phyloP scores from a whole-genome alignment of 306 rosid species.

The Fragaria nilgerrensis region DNA sequence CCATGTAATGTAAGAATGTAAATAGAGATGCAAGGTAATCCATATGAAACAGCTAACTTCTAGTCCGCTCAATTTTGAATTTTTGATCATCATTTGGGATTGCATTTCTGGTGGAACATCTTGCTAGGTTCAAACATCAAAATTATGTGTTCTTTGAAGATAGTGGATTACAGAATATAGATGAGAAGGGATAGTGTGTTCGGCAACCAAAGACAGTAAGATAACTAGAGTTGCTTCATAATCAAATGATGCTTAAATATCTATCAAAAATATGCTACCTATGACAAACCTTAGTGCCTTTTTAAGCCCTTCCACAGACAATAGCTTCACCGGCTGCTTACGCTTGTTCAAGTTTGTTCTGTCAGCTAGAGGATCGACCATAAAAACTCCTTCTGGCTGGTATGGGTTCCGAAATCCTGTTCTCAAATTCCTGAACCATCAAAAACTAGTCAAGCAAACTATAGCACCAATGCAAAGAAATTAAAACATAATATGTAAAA shows the following conservation, averaged over 20 bases:
- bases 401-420: conserved; percentile 59
- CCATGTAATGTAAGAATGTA: background rate
- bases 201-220: background rate
- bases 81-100: background rate
- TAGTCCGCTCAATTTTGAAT: background rate
- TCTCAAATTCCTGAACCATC: conserved; percentile 61
- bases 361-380: conserved; percentile 68
- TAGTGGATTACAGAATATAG: background rate
- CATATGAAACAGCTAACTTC: background rate
- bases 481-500: conserved; percentile 7
- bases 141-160: background rate
- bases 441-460: conserved; percentile 9
- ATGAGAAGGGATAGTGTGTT: background rate
- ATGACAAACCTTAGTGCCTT: conserved; percentile 80
- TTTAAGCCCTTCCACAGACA: conserved; percentile 74
- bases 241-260: background rate
- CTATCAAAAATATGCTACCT: background rate
- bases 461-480: conserved; percentile 8
- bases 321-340: conserved; percentile 49
- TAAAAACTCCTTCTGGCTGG: conserved; percentile 71
- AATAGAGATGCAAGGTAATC: background rate
- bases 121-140: background rate
- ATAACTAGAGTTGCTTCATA: background rate
- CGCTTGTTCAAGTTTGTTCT: conserved; percentile 48
- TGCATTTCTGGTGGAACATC: background rate